Base-by-base conservation (phyloP, 2,329 filamentous ascomycete genomes). In the Beauveria pseudobassiana region DNA sequence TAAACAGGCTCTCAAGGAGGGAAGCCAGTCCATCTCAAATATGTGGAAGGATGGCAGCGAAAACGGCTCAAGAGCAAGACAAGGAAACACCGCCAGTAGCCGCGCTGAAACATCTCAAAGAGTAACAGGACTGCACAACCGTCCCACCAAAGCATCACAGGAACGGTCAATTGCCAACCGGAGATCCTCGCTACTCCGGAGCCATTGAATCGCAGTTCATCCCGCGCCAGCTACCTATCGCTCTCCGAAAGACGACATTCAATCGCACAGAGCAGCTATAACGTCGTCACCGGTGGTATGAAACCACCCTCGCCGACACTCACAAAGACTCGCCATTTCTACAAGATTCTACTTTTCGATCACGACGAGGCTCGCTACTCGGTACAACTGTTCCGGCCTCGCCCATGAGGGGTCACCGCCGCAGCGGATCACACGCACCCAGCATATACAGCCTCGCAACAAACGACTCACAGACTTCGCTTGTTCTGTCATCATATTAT, bases 391-490 rank as follows among this genome's bases (percentile, higher is more conserved):
- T 58, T 3, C 62, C 65, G 6, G 61, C 65, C 22, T 55, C 57
- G 22, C 61, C 59, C 6, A 49, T 63, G 22, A 42, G 60, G 14
- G 61, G 62, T 24, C 70, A 67, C 34, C 65, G 63, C 12, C 60
- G 65, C 28, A 70, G 53, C 30, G 61, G 72, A 16, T 62, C 60
- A 1, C 72, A 79, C 62, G 75, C 77, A 0, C 77, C 79, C 2
- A 88, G 84, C 64, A 80, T 87, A 18, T 87, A 87, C 68, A 88
- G 84, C 3, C 71, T 87, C 3, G 78, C 77, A 22, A 82, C 83
- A 0, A 82, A 80, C 64, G 80, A 78, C 57, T 86, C 83, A 0
- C 79, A 83, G 63, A 75, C 78, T 2, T 85, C 83, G 0, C 70
- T 86, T 6, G 72, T 82, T 0, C 69, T 83, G 8, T 80, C 81